Evolutionary conservation across 768 basidiomycete species (phyloP).

Genomic region (Mycena amicta): DNA sequence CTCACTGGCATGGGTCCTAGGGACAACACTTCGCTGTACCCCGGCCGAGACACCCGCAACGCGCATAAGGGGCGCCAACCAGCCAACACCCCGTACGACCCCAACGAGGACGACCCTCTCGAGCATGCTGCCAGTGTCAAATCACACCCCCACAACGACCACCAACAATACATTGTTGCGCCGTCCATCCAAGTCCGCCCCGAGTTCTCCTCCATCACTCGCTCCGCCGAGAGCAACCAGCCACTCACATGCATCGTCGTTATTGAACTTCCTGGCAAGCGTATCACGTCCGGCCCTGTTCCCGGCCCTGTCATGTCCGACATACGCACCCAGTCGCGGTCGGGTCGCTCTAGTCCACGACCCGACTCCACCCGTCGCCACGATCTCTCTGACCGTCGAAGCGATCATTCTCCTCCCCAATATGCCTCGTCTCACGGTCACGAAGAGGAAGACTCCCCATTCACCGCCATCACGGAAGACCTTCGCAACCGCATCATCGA

Average conservation of each 20-base stretch:
- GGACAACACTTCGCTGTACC: conserved; percentile 50
- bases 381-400: conserved; percentile 15
- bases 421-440: conserved; percentile 33
- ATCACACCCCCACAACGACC: conserved; percentile 45
- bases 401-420: conserved; percentile 22
- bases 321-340: conserved; percentile 28
- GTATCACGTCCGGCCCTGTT: conserved; percentile 45
- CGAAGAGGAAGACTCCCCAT: conserved; percentile 71
- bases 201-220: conserved; percentile 83
- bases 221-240: conserved; percentile 70
- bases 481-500: conserved; percentile 88
- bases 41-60: conserved; percentile 67
- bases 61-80: conserved; percentile 37
- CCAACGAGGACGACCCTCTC: conserved; percentile 84
- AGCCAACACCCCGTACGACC: conserved; percentile 53
- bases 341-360: conserved; percentile 47
- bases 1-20: conserved; percentile 87
- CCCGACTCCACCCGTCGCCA: conserved; percentile 34
- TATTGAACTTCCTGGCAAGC: conserved; percentile 86
- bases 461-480: conserved; percentile 84
- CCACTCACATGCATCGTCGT: conserved; percentile 92
- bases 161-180: conserved; percentile 77
- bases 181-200: conserved; percentile 93
- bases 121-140: conserved; percentile 58
- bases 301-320: conserved; percentile 60